Base-by-base conservation (phyloP, 2,329 filamentous ascomycete genomes). In the Dactylellina cionopaga region DNA sequence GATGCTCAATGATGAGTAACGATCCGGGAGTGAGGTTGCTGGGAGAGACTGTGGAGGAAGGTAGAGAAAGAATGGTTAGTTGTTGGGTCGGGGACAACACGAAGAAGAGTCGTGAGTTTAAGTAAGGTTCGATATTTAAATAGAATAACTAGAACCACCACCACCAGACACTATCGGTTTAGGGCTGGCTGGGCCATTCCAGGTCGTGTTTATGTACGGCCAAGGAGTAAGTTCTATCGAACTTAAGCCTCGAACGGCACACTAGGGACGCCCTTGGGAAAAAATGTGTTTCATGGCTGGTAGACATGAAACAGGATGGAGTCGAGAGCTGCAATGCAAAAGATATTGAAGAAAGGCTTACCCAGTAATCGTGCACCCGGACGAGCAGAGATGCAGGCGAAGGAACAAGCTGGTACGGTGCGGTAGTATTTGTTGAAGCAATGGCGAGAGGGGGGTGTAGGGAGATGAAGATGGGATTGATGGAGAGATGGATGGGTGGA, bases 1-100 rank as follows among this genome's bases (percentile, higher is more conserved):
- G 43, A 58, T 37, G 49, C 43, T 63, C 66, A 71, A 71, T 71
- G 49, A 58, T 54, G 58, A n/a, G n/a, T n/a, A n/a, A 65, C 31
- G 29, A 64, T 60, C 64, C 49, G 58, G 66, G 27, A 59, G 52
- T 52, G 24, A 39, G 49, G 17, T 17, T 41, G 33, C 31, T 44
- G 55, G n/a, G 47, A 35, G 25, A 60, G 49, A 54, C 54, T 69
- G 55, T 62, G 64, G 64, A 55, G 54, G 31, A 44, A 46, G 29
- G 35, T 46, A 46, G 15, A 31, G n/a, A 31, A 29, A 59, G 52
- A 52, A 35, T 55, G 49, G 56, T 68, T 59, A 56, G 44, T 59
- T 39, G 19, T 27, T 47, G 47, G 29, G 52, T 66, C 55, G 46
- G 47, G 56, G 43, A 70, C 65, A 70, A 70, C 65, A 70, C 65